phyloP scores from a whole-genome alignment of 495 filamentous ascomycete genomes.

The Letharia columbiana region DNA sequence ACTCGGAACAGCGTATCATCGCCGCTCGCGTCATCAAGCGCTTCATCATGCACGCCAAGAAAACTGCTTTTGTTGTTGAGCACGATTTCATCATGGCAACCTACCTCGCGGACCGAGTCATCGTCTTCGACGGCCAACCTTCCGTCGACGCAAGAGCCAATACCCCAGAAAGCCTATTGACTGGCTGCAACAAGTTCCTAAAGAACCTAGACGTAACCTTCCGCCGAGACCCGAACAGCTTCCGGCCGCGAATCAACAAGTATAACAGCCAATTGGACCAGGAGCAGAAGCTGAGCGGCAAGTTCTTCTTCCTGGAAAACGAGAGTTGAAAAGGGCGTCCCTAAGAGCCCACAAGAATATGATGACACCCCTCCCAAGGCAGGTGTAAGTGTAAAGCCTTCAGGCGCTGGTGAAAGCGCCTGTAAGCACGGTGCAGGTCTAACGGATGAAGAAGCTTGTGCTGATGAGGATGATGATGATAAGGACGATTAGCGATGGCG shows the following conservation, averaged over 20 bases:
- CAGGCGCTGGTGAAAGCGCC: constrained; percentile 39
- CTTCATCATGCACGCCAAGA: constrained; percentile 99
- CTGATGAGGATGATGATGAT: constrained; percentile 44
- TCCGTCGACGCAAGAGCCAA: constrained; percentile 83
- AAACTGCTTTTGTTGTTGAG: constrained; percentile 97
- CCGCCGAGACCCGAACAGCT: constrained; percentile 94
- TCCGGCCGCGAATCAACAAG: constrained; percentile 97
- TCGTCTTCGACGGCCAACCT: constrained; percentile 92
- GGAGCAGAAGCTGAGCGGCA: constrained; percentile 88
- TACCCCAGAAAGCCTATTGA: constrained; percentile 80
- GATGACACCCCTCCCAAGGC: constrained; percentile 36
- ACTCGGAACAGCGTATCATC: constrained; percentile 98
- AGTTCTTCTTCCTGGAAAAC: constrained; percentile 96
- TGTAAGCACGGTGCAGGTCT: constrained; percentile 32
- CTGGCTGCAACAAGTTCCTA: constrained; percentile 93
- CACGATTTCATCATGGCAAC: constrained; percentile 99
- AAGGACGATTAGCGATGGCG: constrained; percentile 36
- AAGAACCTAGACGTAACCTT: constrained; percentile 96
- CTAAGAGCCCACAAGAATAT: constrained; percentile 34
- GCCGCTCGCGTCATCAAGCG: constrained; percentile 96
- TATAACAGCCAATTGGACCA: constrained; percentile 88
- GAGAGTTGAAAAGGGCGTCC: constrained; percentile 64
- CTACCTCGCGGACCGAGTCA: constrained; percentile 94
- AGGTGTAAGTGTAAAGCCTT: constrained; percentile 25
- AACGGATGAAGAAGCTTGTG: constrained; percentile 37